A percentile compares a stretch with the other conserved stretches of the same genome.
Evolutionary conservation across 768 basidiomycete species (phyloP).

Genomic region (Trametes maxima): DNA sequence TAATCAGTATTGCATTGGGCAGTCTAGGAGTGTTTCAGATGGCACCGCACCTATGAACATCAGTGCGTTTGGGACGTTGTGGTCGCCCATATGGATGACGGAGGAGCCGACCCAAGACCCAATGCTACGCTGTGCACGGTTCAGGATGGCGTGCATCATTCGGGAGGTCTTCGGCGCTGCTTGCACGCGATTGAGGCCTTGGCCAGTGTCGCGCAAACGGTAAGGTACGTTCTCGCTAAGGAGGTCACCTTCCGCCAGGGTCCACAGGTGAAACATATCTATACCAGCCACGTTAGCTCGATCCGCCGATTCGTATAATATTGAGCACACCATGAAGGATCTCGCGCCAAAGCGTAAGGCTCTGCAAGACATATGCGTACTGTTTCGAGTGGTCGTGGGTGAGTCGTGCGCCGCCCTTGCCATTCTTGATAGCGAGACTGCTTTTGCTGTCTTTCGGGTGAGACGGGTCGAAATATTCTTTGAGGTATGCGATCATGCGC

Average conservation of each 20-base stretch:
- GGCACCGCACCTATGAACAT: slow-evolving; percentile 69
- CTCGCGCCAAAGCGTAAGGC: slow-evolving; percentile 84
- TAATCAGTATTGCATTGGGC: background rate
- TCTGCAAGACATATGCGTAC: slow-evolving; percentile 84
- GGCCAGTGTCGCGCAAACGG: slow-evolving; percentile 85
- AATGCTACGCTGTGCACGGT: slow-evolving; percentile 79
- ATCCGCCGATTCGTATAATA: background rate
- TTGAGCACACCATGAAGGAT: slow-evolving; percentile 69
- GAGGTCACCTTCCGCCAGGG: slow-evolving; percentile 76
- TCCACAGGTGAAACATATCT: slow-evolving; percentile 93
- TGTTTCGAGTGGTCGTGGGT: slow-evolving; percentile 86
- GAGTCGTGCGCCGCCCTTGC: slow-evolving; percentile 76
- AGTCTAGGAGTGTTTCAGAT: no score
- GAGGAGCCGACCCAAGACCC: slow-evolving; percentile 86
- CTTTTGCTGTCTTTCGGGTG: slow-evolving; percentile 62
- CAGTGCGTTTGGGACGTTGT: slow-evolving; percentile 79
- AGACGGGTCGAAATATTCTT: slow-evolving; percentile 76
- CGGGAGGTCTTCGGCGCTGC: slow-evolving; percentile 86
- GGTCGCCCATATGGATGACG: slow-evolving; percentile 90
- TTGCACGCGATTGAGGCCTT: slow-evolving; percentile 89
- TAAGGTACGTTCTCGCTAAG: slow-evolving; percentile 76
- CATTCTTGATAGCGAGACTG: slow-evolving; percentile 80
- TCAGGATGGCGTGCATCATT: slow-evolving; percentile 86
- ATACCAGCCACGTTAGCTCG: background rate
- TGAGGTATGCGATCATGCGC: slow-evolving; percentile 75